A percentile compares a stretch with the other conserved stretches of the same genome.
Conservation (phyloP, 169 alveolate species). For the Plasmodium sp. region DNA sequence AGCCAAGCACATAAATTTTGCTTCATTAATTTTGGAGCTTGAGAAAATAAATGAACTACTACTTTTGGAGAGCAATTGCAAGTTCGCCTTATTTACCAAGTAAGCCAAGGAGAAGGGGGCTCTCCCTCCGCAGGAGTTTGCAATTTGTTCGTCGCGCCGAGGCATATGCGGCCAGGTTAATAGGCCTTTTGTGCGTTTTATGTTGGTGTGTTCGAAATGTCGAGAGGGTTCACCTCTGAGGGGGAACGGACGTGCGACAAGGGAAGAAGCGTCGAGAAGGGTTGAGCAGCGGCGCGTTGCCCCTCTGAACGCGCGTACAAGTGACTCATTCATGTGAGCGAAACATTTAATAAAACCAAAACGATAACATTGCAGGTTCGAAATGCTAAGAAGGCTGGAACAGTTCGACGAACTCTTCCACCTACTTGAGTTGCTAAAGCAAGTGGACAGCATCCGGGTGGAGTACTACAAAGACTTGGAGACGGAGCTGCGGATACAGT, state of each 20-base stretch:
- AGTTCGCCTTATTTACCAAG: slow-evolving; percentile 55
- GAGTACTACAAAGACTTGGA: slow-evolving; percentile 51
- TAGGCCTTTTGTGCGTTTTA: background rate
- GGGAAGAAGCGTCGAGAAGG: background rate
- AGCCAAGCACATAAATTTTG: slow-evolving; percentile 9
- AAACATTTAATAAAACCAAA: background rate
- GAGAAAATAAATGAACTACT: slow-evolving; percentile 47
- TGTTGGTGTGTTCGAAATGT: background rate
- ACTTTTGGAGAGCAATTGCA: slow-evolving; percentile 40
- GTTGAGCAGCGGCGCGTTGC: background rate
- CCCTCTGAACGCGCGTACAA: background rate
- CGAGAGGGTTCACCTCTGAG: background rate
- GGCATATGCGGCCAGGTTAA: background rate
- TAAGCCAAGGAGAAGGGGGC: background rate
- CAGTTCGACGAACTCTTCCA: slow-evolving; percentile 24
- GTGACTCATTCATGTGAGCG: background rate
- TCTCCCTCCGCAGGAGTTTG: background rate
- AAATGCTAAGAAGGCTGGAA: slow-evolving; percentile 60
- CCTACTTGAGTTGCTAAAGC: slow-evolving; percentile 25
- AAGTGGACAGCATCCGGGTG: slow-evolving; percentile 28
- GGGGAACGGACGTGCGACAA: background rate
- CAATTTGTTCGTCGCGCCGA: background rate
- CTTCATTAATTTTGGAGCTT: slow-evolving; percentile 35
- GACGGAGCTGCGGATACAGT: slow-evolving; percentile 46
- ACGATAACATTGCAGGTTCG: slow-evolving; percentile 24